Evolutionary conservation across 2,329 filamentous ascomycete genomes (phyloP).

Genomic region (Metarhizium robertsii): DNA sequence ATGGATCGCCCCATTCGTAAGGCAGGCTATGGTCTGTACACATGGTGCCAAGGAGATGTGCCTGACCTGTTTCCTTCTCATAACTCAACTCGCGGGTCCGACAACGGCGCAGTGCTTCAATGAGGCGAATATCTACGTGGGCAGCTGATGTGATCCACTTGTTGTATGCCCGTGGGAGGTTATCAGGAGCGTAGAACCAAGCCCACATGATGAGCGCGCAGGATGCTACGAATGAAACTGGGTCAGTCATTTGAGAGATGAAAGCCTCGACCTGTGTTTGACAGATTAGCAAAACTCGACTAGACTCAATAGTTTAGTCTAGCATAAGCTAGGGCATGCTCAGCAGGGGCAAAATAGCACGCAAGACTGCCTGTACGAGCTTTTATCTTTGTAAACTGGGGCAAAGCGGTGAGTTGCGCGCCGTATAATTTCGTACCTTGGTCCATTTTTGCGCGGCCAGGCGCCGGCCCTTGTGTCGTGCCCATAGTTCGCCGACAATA

Average conservation of each 20-base stretch:
- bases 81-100: slow-evolving; percentile 58
- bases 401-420: neutral
- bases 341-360: neutral
- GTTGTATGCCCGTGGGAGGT: slow-evolving; percentile 64
- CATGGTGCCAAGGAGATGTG: slow-evolving; percentile 59
- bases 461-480: slow-evolving; percentile 34
- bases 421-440: slow-evolving; percentile 23
- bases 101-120: slow-evolving; percentile 62
- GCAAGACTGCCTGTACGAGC: neutral
- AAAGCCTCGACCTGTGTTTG: slow-evolving; percentile 19
- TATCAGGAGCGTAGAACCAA: slow-evolving; percentile 69
- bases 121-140: slow-evolving; percentile 62
- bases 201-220: slow-evolving; percentile 78
- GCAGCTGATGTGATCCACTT: slow-evolving; percentile 76
- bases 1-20: slow-evolving; percentile 62
- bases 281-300: neutral
- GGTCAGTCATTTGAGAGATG: slow-evolving; percentile 42
- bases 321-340: neutral
- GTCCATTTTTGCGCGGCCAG: slow-evolving; percentile 37
- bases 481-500: slow-evolving; percentile 57
- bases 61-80: slow-evolving; percentile 62
- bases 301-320: neutral
- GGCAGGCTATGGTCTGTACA: slow-evolving; percentile 63
- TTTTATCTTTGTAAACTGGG: neutral
- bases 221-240: slow-evolving; percentile 61